Base-by-base conservation (phyloP, 768 basidiomycete genomes). In the Agaricus subrufescens region DNA sequence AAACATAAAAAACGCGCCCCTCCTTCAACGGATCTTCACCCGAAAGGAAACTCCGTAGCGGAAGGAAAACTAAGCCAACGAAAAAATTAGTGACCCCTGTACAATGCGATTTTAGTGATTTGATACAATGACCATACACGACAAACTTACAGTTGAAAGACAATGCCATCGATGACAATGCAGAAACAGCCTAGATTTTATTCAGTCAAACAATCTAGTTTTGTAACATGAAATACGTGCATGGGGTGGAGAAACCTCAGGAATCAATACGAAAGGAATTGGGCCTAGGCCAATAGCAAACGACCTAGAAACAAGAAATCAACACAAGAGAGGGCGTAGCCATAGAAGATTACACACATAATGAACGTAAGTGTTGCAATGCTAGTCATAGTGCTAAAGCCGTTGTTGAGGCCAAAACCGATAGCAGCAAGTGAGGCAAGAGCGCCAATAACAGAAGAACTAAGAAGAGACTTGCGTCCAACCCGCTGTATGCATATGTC, bases 281-380 rank as follows among this genome's bases (percentile, higher is more conserved):
- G 96, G 94, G 1, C 96, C 96, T 15, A 98, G 77, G 2, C 95
- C 96, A 34, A 89, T 71, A 1, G 94, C 91, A 69, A 95, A 98
- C 0, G 91, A 89, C 70, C 90, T 91, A 56, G 9, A 46, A 5
- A 46, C 38, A 56, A 39, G 5, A 44, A 11, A 15, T 39, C 50
- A 11, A 52, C n/a, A 50, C 43, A 1, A 56, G 26, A 30, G 10
- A 39, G 25, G 50, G 46, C 57, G 29, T 4, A 34, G 25, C 30
- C 19, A 37, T n/a, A 23, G 31, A 31, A 4, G 29, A 44, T 4
- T 4, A 75, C 83, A 49, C 65, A 89, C 91, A 86, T 90, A 38
- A 95, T 85, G 66, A 96, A 95, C 3, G 81, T 77, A 44, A 90
- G 67, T 53, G 94, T 90, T 2, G 87, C 82, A 29, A 89, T 65